Evolutionary conservation across 2,329 filamentous ascomycete genomes (phyloP), one percentile per base, ranked within the genome.

Genomic region (Penicillium capsulatum): DNA sequence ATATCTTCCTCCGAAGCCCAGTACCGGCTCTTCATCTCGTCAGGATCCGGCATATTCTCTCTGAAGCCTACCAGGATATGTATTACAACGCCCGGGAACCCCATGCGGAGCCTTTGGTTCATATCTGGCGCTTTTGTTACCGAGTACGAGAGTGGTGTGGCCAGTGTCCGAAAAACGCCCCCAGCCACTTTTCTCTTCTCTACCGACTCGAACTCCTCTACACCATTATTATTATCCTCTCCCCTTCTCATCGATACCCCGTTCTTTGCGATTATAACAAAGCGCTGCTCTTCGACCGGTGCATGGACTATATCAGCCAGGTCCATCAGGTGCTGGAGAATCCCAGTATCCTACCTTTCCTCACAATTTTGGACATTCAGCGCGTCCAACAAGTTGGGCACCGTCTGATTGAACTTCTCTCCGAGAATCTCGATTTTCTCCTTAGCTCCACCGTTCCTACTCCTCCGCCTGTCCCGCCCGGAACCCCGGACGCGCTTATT

Each of bases 141-240:
- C 60, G 89, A 87, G 83, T 80, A 76, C 38, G 78, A 81, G 55
- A 66, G 17, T 97, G 91, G 91, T 83, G 82, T 44, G 79, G 88
- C 24, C 77, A 78, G n/a, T 76, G 94, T 9, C 85, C 88, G 0
- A 68, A 73, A 26, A 76, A 74, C 2, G 74, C 86, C 0, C 76
- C 84, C 0, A 69, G 75, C 0, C 75, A 78, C 17, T 82, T 90
- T 47, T 77, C 81, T 27, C 77, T 84, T 33, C 79, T 90, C 49
- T 94, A 96, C 57, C 84, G 92, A 47, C 78, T 95, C 11, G 92
- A 98, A 60, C 68, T 94, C 29, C 77, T 91, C 32, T 97, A 95
- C 68, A 94, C 87, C 58, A 92, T 88, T 54, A 84, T 95, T 16
- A 88, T 96, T 61, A 86, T 91, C 41, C 76, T 96, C 6, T 88